Evolutionary conservation across 1,284 basidiomycete genomes (phyloP), one percentile per base, ranked within the genome.

Genomic region (Ceratorhiza oryzae-sativae): DNA sequence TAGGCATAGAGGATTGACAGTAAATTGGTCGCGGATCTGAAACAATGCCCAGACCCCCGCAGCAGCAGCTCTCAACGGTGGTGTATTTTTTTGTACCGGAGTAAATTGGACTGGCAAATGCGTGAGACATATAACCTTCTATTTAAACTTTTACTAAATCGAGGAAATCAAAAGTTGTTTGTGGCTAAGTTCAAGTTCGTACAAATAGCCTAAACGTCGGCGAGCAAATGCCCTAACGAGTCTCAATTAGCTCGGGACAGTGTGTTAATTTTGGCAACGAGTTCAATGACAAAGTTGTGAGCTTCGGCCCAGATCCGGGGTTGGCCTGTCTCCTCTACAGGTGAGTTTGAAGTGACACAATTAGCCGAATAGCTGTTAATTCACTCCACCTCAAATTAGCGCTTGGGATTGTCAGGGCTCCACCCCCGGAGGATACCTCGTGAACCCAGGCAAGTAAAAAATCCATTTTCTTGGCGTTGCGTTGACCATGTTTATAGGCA

Each of bases 241-340:
- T n/a, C 10, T 12, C 8, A 23, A 23, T 6, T 39, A 70, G 67
- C 18, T 55, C 39, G 20, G 55, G 42, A 8, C 67, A 70, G 32
- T 70, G 67, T 32, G 42, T 70, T 8, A 70, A 70, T 20, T 59
- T 70, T 45, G 67, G 67, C 18, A 58, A 46, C 39, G 67, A 70
- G 42, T 70, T 70, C 55, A 70, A 58, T 27, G 42, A 70, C 41
- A 45, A 70, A 45, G 67, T 70, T 32, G 25, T 41, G 4, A 59
- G 53, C 25, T 58, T 70, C 23, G 67, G 67, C 9, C 67, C 67
- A 3, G 67, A 70, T 36, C 18, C 39, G 8, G 53, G 53, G 2
- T 15, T 70, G 9, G 41, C 53, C 13, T 70, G 67, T 25, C 20
- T 58, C n/a, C 55, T 70, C 13, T 70, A 42, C 25, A 49, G 42